Conservation (phyloP, 2,329 filamentous ascomycete genomes). For the Fulvia fulva region DNA sequence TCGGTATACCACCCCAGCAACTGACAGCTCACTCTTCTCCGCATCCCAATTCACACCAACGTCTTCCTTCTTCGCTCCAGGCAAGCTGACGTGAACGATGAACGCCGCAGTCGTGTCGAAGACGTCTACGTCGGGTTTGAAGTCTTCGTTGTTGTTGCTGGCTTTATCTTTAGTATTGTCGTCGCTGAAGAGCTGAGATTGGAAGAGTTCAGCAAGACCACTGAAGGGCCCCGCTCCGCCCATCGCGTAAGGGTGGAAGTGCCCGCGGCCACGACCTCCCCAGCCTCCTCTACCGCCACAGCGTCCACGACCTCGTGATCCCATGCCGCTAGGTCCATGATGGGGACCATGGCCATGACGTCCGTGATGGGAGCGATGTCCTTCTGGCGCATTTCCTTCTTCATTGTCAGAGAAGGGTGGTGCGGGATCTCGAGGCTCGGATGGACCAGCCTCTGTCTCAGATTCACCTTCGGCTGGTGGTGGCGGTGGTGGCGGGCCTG, state of each 20-base stretch:
- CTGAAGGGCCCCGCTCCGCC: constrained; percentile 25
- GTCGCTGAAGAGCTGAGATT: constrained; percentile 36
- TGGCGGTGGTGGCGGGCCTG: constrained; percentile 18
- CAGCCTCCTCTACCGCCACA: constrained; percentile 29
- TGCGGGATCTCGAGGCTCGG: constrained; percentile 23
- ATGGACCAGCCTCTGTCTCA: constrained; percentile 20
- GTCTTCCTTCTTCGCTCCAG: constrained; percentile 75
- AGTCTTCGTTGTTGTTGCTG: constrained; percentile 47
- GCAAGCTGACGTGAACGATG: constrained; percentile 68
- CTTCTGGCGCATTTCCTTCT: constrained; percentile 13
- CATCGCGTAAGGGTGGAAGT: constrained; percentile 18
- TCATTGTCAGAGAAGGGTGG: constrained; percentile 19
- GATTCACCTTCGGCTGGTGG: constrained; percentile 16
- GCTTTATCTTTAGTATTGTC: constrained; percentile 20
- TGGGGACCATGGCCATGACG: constrained; percentile 19
- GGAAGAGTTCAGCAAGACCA: constrained; percentile 33
- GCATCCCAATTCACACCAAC: constrained; percentile 72
- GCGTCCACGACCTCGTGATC: constrained; percentile 1
- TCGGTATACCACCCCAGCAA: constrained; percentile 70
- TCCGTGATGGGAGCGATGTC: constrained; percentile 17
- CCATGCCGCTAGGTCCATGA: constrained; percentile 25
- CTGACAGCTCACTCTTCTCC: constrained; percentile 60
- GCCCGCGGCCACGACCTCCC: constrained; percentile 19
- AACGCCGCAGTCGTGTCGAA: constrained; percentile 66
- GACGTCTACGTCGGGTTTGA: constrained; percentile 67